Percentiles rank a stretch among this genome's conserved stretches.
phyloP scores from a whole-genome alignment of 108 stramenopile species.

The Epithemia pelagica region DNA sequence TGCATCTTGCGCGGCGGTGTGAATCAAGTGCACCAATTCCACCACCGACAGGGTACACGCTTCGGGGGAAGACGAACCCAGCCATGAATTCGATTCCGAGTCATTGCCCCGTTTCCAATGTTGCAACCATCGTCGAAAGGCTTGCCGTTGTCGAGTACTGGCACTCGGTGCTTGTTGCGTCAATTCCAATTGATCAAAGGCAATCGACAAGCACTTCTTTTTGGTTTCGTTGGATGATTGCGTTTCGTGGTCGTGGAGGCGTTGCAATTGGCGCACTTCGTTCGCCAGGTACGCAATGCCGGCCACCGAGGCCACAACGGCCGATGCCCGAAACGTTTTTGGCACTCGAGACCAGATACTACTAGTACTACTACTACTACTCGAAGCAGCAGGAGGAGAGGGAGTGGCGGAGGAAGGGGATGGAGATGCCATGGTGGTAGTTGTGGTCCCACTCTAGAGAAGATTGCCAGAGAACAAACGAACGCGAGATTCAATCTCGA shows the following conservation, averaged over 20 bases:
- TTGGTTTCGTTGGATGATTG: slow-evolving; percentile 19
- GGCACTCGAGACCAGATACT: too few species aligned
- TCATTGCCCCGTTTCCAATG: neutral
- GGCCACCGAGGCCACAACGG: neutral
- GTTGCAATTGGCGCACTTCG: neutral
- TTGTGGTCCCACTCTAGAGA: too few species aligned
- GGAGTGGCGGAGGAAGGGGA: too few species aligned
- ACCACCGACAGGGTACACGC: slow-evolving; percentile 23
- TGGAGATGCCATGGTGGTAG: too few species aligned
- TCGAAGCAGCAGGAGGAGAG: too few species aligned
- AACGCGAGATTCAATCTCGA: too few species aligned
- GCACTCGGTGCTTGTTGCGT: slow-evolving; percentile 24
- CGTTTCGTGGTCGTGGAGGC: neutral
- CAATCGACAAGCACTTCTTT: slow-evolving; percentile 53
- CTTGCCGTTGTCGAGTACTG: neutral
- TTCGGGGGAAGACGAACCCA: slow-evolving; percentile 1
- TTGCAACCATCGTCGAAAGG: neutral
- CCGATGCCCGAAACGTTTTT: neutral
- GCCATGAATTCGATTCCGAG: neutral
- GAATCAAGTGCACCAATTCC: slow-evolving; percentile 55
- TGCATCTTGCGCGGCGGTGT: slow-evolving; percentile 59
- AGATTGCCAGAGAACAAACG: too few species aligned
- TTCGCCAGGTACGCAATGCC: neutral
- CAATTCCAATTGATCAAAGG: slow-evolving; percentile 56
- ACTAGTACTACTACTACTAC: too few species aligned